Percentiles rank a stretch among this genome's conserved stretches.
Conservation (phyloP, 108 stramenopile species). For the Ochromonas danica region DNA sequence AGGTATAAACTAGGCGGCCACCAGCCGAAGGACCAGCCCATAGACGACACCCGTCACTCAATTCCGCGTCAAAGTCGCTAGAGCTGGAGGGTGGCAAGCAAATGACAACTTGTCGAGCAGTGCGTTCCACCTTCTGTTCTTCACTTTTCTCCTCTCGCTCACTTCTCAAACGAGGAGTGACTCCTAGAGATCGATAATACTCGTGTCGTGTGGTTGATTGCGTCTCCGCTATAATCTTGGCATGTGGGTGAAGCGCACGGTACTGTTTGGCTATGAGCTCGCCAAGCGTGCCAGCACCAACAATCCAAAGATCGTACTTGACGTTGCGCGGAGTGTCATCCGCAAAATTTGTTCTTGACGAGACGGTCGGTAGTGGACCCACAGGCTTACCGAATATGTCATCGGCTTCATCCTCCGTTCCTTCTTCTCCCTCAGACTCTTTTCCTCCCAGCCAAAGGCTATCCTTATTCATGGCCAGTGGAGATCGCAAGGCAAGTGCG, state of each 20-base stretch:
- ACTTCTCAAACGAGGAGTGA: background rate
- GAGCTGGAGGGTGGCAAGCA: background rate
- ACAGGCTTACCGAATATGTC: background rate
- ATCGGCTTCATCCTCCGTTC: too few relatives aligned
- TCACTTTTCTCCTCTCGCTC: background rate
- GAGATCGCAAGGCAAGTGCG: too few relatives aligned
- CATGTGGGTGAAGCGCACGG: background rate
- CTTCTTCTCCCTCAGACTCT: too few relatives aligned
- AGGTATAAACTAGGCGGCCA: background rate
- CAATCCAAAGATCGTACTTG: constrained; percentile 17
- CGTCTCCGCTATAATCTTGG: background rate
- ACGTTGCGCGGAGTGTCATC: background rate
- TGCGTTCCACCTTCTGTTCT: background rate
- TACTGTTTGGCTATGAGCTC: background rate
- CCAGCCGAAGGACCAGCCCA: background rate
- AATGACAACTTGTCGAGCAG: background rate
- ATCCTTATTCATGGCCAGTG: too few relatives aligned
- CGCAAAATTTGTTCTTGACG: background rate
- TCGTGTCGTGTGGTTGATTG: background rate
- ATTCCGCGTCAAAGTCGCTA: background rate
- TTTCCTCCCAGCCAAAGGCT: too few relatives aligned
- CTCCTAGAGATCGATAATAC: background rate
- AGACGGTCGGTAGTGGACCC: background rate
- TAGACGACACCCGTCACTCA: background rate
- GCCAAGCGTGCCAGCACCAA: constrained; percentile 17